Base-by-base conservation (phyloP, 192 early-diverging fungal genomes). In the Lobosporangium transversale region DNA sequence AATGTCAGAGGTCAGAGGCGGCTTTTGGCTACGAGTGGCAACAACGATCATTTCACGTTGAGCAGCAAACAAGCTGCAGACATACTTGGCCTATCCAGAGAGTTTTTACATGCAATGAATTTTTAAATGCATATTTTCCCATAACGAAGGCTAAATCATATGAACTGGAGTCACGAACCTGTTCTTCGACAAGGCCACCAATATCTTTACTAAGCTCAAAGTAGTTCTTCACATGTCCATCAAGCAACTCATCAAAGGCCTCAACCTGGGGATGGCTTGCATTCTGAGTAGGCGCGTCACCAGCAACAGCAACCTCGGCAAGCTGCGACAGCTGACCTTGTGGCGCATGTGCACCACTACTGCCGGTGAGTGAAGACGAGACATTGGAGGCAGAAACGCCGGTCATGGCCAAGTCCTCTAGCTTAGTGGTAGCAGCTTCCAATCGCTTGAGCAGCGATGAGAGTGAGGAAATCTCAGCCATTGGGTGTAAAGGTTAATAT, bases 351-450 rank as follows among this genome's bases (percentile, higher is more conserved):
- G 80, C 69, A 17, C 70, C 71, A 27, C 71, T 68, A 48, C 60
- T 71, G 31, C 76, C 68, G 9, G 79, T 57, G 27, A 83, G 53
- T 8, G 73, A 78, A 27, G 71, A 63, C 1, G 85, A 62, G 29
- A 84, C 66, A 20, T 78, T 66, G 24, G 80, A 73, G 44, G 73
- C 73, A 53, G 88, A 84, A 40, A 81, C 71, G 37, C 79, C 78
- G 32, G 83, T 71, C 58, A 88, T 78, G 17, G 95, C 89, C 35
- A 96, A 66, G 78, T 93, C 92, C 61, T 99, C 97, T 26, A 99
- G 86, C 40, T 94, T 91, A 10, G 88, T 82, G 15, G 96, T 96
- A 54, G 95, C 96, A 23, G 90, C 86, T 81, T 99, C 97, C 32
- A 99, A 85, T 30, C 97, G 89, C 84, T 90, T 94, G 57, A 98